Base-by-base conservation (phyloP, 2,329 filamentous ascomycete genomes). In the Grosmannia serpens region DNA sequence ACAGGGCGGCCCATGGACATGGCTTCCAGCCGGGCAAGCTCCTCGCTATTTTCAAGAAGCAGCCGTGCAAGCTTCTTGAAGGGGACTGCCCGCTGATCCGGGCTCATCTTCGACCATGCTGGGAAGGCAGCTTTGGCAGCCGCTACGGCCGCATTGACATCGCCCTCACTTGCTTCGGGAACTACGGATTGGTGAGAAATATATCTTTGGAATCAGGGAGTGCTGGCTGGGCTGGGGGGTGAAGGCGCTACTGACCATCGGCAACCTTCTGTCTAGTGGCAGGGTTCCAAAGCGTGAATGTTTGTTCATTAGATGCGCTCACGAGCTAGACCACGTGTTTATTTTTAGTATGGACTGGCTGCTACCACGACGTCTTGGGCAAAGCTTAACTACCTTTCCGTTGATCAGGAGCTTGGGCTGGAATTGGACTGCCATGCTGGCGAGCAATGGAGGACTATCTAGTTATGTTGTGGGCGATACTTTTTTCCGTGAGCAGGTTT, bases 391-490 rank as follows among this genome's bases (percentile, higher is more conserved):
- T 59, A 76, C 75, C 68, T 76, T 69, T 64, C 77, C 75, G 64
- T 80, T 77, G 67, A 80, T 79, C 64, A 78, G 77, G 58, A 80
- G 69, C 22, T 72, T 70, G 29, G 69, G 70, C 60, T 74, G 55
- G 27, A 68, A 58, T 1, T 56, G 52, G 53, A 41, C 22, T 17
- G 35, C 54, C 60, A 62, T 61, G 27, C 24, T 59, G 41, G n/a
- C 13, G 13, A 10, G 31, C 10, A 33, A 33, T 7, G 13, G 38
- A 41, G 13, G 38, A 41, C 31, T 33, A n/a, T 35, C 33, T 35
- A 31, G 5, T 31, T n/a, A n/a, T n/a, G n/a, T n/a, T n/a, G n/a
- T n/a, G n/a, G n/a, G n/a, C n/a, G n/a, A n/a, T n/a, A n/a, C n/a
- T n/a, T n/a, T n/a, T n/a, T n/a, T n/a, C n/a, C n/a, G n/a, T n/a